phyloP scores from a whole-genome alignment of 2,329 filamentous ascomycete species.

The Aspergillus pseudoterreus region DNA sequence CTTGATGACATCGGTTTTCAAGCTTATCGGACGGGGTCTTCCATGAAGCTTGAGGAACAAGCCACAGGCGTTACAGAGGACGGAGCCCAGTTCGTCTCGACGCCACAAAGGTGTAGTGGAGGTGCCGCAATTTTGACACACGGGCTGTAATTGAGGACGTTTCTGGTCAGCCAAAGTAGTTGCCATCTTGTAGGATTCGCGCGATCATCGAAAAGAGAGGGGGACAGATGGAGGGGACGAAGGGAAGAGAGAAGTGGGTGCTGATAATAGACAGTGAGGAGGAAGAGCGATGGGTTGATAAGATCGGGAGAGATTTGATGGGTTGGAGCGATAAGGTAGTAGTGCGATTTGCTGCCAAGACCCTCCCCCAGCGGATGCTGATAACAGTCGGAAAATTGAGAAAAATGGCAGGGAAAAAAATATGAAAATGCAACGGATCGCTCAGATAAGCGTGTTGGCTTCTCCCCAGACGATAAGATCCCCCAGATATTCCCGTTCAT shows the following conservation, averaged over 20 bases:
- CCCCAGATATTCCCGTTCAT: slow-evolving; percentile 5
- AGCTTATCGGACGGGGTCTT: slow-evolving; percentile 83
- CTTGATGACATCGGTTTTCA: slow-evolving; percentile 99
- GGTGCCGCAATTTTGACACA: slow-evolving; percentile 93
- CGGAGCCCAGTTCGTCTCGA: slow-evolving; percentile 89
- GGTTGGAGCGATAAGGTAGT: slow-evolving; percentile 45
- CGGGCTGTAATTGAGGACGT: slow-evolving; percentile 72
- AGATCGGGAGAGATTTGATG: slow-evolving; percentile 40
- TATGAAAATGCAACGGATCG: slow-evolving; percentile 10
- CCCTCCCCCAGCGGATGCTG: slow-evolving; percentile 20
- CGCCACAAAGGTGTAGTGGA: slow-evolving; percentile 97
- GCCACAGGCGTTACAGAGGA: slow-evolving; percentile 97
- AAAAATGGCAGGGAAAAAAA: slow-evolving; percentile 20
- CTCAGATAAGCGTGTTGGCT: slow-evolving; percentile 4
- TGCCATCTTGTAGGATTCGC: slow-evolving; percentile 34
- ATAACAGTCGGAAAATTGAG: slow-evolving; percentile 26
- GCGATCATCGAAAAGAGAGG: slow-evolving; percentile 11
- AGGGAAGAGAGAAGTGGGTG: slow-evolving; percentile 13
- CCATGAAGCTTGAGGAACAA: slow-evolving; percentile 97
- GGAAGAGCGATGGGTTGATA: slow-evolving; percentile 36
- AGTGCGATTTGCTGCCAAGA: slow-evolving; percentile 34
- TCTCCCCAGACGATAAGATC: slow-evolving; percentile 7
- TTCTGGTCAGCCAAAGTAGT: slow-evolving; percentile 47
- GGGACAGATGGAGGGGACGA: slow-evolving; percentile 15
- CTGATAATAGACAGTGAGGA: not conserved